Base-by-base conservation (phyloP, 441 rosid species). In the Bocquillonia castaneifolia region DNA sequence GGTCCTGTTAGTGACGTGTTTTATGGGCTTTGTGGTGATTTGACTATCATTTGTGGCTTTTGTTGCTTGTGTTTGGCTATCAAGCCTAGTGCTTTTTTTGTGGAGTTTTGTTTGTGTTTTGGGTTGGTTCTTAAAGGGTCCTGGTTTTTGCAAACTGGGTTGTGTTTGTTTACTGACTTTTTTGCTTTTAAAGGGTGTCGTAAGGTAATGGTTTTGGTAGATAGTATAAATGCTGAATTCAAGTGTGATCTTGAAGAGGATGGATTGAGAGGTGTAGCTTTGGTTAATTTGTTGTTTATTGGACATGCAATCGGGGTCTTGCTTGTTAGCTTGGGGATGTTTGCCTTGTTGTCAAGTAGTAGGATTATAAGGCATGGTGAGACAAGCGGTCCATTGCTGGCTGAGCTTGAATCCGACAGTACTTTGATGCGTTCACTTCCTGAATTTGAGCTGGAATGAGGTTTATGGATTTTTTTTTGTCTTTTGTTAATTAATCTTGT, bases 201-300 rank as follows among this genome's bases (percentile, higher is more conserved):
- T 1, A 79, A 73, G 68, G 28, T 78, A 62, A 39, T 60, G 59
- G 23, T 78, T 39, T 67, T 58, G 7, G 32, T 78, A 1, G 80
- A 69, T 9, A 73, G 56, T 32, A 79, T 58, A 31, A 71, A 68
- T 76, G 82, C 75, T 14, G 84, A 80, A 64, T 63, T 78, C 51
- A 78, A 71, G 53, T 84, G 88, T 74, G 85, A 77, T 75, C 83
- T 84, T 63, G 77, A 81, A 62, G 86, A 80, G 70, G 88, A 88
- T 77, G 80, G 77, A 26, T 67, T 80, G 61, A 83, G 90, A 74
- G 93, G 81, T 26, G 75, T 77, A 52, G 86, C 86, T 44, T 64
- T 85, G 84, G 72, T 81, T 66, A 80, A 79, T 71, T 75, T 85
- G 63, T 65, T 84, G 75, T 88, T 88, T 81, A 71, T 70, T 69